These are phyloP conservation scores for Wickerhamiella kazuoi DNA, from an alignment of 805 yeast genomes.

Conservation along the genomic window DNA sequence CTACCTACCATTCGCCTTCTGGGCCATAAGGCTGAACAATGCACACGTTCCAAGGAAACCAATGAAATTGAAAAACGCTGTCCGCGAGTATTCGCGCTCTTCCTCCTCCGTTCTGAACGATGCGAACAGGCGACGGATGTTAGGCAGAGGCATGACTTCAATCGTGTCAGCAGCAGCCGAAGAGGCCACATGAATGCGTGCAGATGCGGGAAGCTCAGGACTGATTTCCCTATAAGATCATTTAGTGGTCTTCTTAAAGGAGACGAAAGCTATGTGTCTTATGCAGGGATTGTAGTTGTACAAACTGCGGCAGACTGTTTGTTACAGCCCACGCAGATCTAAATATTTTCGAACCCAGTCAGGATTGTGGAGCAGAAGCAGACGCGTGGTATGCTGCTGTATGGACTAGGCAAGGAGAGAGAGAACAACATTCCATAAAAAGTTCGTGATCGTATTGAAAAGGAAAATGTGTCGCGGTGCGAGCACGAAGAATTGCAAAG, in stretches of 20 bases:
- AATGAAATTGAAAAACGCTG: constrained; percentile 44
- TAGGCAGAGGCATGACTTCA: constrained; percentile 50
- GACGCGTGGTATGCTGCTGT: too few relatives aligned
- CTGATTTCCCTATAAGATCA: too few relatives aligned
- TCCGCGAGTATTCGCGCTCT: constrained; percentile 55
- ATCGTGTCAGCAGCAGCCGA: too few relatives aligned
- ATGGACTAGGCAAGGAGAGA: background rate
- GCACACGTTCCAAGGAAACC: constrained; percentile 75
- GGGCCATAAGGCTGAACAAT: constrained; percentile 63
- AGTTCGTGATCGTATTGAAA: constrained; percentile 11
- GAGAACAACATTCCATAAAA: constrained; percentile 19
- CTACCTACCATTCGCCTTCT: constrained; percentile 21
- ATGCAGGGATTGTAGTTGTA: too few relatives aligned
- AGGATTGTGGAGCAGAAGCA: too few relatives aligned
- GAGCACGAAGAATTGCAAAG: constrained; percentile 11
- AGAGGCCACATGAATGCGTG: too few relatives aligned
- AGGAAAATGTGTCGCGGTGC: constrained; percentile 12
- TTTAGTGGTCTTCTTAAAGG: too few relatives aligned
- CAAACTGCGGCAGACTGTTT: too few relatives aligned
- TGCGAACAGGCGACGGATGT: constrained; percentile 60
- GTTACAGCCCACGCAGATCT: background rate
- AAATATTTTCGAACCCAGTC: too few relatives aligned
- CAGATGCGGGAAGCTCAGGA: too few relatives aligned
- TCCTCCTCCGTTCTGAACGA: constrained; percentile 77
- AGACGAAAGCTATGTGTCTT: too few relatives aligned